Base-by-base conservation (phyloP, 1,139 yeast genomes). In the Casaregolazyma suthepensis region DNA sequence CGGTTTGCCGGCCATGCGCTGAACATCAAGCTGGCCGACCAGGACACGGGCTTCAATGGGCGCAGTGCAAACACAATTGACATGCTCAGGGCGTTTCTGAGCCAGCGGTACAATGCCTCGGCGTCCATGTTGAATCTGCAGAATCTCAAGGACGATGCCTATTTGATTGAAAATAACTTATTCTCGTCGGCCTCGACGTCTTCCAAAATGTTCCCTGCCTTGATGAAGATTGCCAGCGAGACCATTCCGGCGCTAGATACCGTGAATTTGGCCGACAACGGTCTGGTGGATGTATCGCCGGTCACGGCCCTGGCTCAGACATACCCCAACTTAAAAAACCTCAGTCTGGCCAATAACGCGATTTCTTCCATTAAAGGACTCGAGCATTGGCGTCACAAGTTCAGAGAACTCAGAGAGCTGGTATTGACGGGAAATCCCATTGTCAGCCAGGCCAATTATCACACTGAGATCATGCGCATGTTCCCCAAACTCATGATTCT, bases 191-290 rank as follows among this genome's bases (percentile, higher is more conserved):
- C 82, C 0, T 67, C 76, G 3, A 76, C 81, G 6, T 78, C 83
- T 50, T 79, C 94, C 15, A 91, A 91, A 68, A 84, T 91, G 78
- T 90, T 93, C 69, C 87, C 91, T 2, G 99, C 99, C 0, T 73
- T 93, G 60, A 83, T 93, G 89, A 89, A 87, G 66, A 72, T 94
- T 18, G 96, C 96, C 0, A 66, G 72, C 0, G 75, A 75, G 51
- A 79, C 77, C 48, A 64, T 75, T 45, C 77, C 77, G 46, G 59
- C 59, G 22, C 87, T 90, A 5, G 86, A 83, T 42, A 85, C 93
- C 57, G 82, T 93, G 17, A 89, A 87, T 66, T 74, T 93, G 51
- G 84, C 95, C 13, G 76, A 76, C 55, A 93, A 93, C 66, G 78
- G 78, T 55, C 70, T 91, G 45, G 71, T 72, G 43, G 96, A 88